Conservation (phyloP, 352 stramenopile genomes). For the Hyaloperonospora arabidopsidis region DNA sequence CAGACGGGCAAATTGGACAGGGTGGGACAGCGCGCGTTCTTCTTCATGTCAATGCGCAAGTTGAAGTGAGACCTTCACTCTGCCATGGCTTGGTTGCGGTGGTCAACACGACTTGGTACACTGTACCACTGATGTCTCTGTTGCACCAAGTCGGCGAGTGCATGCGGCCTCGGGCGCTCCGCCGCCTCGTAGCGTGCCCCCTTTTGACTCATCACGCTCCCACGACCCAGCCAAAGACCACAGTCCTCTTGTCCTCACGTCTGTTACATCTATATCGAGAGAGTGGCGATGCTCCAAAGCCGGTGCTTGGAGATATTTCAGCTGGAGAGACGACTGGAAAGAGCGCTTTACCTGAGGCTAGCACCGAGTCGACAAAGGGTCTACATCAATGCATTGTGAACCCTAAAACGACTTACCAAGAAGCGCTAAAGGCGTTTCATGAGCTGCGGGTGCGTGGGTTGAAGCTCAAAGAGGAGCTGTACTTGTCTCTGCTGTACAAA, state of each 20-base stretch:
- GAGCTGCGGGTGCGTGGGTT: conserved; percentile 10
- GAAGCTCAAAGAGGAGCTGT: conserved; percentile 33
- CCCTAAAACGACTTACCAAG: conserved; percentile 15
- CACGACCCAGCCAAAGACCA: too few species aligned
- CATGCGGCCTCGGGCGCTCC: too few species aligned
- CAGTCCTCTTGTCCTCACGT: too few species aligned
- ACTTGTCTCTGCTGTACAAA: conserved; percentile 60
- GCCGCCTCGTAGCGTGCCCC: too few species aligned
- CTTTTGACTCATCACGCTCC: too few species aligned
- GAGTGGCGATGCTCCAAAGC: too few species aligned
- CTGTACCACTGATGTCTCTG: too few species aligned
- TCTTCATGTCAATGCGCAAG: conserved; percentile 14
- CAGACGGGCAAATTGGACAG: background rate
- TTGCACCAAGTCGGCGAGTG: too few species aligned
- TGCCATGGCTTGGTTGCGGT: background rate
- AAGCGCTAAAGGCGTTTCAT: conserved; percentile 33
- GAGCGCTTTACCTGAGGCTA: background rate
- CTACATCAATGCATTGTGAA: conserved; percentile 10
- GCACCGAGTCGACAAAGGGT: background rate
- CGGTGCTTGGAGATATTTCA: background rate
- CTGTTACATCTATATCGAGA: too few species aligned
- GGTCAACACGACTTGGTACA: too few species aligned
- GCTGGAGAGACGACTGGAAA: background rate
- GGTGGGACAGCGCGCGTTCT: conserved; percentile 2
- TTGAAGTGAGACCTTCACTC: conserved; percentile 26